Base-by-base conservation (phyloP, 2,329 filamentous ascomycete species). In the Pseudogymnoascus sp. region DNA sequence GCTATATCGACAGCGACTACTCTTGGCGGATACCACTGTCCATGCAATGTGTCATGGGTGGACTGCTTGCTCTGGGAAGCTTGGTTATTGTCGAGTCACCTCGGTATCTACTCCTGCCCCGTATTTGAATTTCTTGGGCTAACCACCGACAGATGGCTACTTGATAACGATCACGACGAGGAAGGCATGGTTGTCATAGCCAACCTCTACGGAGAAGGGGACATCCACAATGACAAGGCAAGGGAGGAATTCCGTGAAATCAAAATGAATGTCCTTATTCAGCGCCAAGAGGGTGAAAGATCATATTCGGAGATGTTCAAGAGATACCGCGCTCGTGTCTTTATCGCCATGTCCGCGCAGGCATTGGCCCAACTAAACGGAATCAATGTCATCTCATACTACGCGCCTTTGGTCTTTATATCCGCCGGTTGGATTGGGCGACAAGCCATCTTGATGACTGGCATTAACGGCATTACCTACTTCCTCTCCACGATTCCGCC, bases 351-450 rank as follows among this genome's bases (percentile, higher is more conserved):
- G 95, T 97, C 93, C 35, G 95, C 95, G 3, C 95, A 97, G 76
- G 92, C 88, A 5, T 85, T 99, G 68, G 95, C 95, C 28, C 95
- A 99, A 77, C 85, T 99, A 62, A 97, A 97, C 78, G 95, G 95
- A 68, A 99, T 99, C 79, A 99, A 99, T 77, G 95, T 99, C 74
- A 99, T 99, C 67, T 97, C 93, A 1, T 99, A 97, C 81, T 99
- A 99, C 74, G 95, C 95, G 0, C 95, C 95, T 0, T 13, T 63
- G 21, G 93, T 97, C 15, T 97, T 99, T 71, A 93, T 97, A 77
- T 93, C 93, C 65, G 95, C 95, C 38, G 93, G 95, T n/a, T 97
- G 93, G 95, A 78, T 85, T 63, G 95, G 93, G 28, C 91, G 93
- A 69, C 83, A 91, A 65, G 95, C 95, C 4, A 90, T 97, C 67